Evolutionary conservation across 495 filamentous ascomycete species (phyloP), one percentile per base, ranked within the genome.

Genomic region (Podospora didyma): DNA sequence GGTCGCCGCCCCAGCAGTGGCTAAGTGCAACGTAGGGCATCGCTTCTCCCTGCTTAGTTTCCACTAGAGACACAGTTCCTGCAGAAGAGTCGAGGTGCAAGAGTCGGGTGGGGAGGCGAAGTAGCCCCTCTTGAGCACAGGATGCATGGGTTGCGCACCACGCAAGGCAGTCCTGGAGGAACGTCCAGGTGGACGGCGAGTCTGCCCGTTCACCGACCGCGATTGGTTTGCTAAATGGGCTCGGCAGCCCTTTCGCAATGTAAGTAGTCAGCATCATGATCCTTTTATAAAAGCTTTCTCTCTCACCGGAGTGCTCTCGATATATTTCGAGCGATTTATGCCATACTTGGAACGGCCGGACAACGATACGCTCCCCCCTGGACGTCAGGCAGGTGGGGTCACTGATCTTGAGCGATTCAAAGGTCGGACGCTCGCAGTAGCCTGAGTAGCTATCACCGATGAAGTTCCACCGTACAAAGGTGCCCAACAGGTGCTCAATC

Each of bases 291-390:
- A 46, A 46, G 44, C n/a, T n/a, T n/a, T n/a, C 17, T 1, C 44
- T 9, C 44, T 46, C 44, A 46, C 44, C 44, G 2, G 44, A 46
- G 44, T 46, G 44, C 44, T 46, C 44, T 46, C 44, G 44, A 22
- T 46, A 46, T 46, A 46, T 46, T 20, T 46, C 44, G 44, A 46
- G 44, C 44, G 44, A n/a, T 46, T 46, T 46, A 20, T 46, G 44
- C 16, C 19, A 21, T 21, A 46, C 44, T 46, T 46, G 44, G 44
- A 46, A 46, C 19, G 44, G 44, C 44, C 44, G 44, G 44, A 46
- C 44, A 46, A 46, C n/a, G 44, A 46, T 46, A 3, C 44, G 44
- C 44, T 46, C 10, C 44, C 44, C 44, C 44, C 44, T 46, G 44
- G 44, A 21, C n/a, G 44, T 46, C 44, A 20, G 44, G 19, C 44